phyloP scores from a whole-genome alignment of 2,329 filamentous ascomycete species.

The Dactylellina haptotyla region DNA sequence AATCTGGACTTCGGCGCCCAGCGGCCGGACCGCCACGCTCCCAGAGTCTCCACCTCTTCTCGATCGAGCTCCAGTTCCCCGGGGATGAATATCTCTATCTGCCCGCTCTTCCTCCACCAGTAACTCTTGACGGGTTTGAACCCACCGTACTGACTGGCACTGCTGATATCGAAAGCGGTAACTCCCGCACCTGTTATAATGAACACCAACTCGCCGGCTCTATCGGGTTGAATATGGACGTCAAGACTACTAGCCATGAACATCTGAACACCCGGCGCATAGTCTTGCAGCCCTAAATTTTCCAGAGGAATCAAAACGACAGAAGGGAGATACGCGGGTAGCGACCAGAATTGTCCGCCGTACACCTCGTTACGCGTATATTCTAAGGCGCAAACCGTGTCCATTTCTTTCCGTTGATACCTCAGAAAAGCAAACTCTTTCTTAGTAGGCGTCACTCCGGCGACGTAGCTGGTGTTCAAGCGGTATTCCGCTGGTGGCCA shows the following conservation, averaged over 20 bases:
- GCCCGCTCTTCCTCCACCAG: constrained; percentile 19
- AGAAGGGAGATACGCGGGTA: constrained; percentile 26
- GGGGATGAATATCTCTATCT: constrained; percentile 25
- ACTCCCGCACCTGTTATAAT: constrained; percentile 21
- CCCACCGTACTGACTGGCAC: constrained; percentile 6
- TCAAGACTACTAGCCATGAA: neutral
- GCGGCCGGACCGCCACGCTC: neutral
- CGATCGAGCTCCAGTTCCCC: neutral
- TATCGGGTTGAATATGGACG: constrained; percentile 33
- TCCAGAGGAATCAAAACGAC: constrained; percentile 4
- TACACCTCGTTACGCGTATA: neutral
- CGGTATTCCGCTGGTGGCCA: constrained; percentile 26
- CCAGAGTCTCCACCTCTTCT: neutral
- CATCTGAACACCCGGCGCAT: neutral
- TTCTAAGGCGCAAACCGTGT: constrained; percentile 30
- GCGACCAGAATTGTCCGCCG: constrained; percentile 4
- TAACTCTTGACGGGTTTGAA: constrained; percentile 19
- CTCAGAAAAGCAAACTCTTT: constrained; percentile 24
- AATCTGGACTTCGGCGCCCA: neutral
- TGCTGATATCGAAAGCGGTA: constrained; percentile 36
- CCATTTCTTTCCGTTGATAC: constrained; percentile 24
- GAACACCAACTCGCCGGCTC: constrained; percentile 33
- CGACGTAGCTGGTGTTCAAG: constrained; percentile 25
- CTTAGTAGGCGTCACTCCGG: neutral
- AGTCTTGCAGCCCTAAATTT: constrained; percentile 14